A percentile compares a stretch with the other conserved stretches of the same genome.
phyloP scores from a whole-genome alignment of 306 rosid genomes.

The Pyrus pyrifolia region DNA sequence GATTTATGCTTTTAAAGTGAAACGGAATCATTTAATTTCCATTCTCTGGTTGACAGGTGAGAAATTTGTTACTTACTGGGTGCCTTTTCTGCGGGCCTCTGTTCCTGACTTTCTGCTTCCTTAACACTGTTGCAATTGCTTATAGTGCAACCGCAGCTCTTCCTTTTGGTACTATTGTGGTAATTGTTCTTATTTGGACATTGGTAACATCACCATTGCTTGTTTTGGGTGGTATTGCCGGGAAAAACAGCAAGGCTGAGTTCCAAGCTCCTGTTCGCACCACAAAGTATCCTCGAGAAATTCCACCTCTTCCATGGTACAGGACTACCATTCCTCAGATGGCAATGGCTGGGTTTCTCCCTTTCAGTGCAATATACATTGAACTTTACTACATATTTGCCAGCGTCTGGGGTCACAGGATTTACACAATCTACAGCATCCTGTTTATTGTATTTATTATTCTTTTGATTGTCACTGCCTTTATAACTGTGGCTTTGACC shows the following conservation, averaged over 20 bases:
- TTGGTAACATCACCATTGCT: conserved; percentile 90
- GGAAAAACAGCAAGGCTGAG: conserved; percentile 84
- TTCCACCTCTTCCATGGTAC: conserved; percentile 92
- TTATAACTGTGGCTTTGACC: conserved; percentile 95
- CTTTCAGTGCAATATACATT: conserved; percentile 95
- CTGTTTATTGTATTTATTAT: conserved; percentile 88
- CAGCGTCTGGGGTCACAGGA: conserved; percentile 98
- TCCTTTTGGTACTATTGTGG: conserved; percentile 91
- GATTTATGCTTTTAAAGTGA: conserved; percentile 1
- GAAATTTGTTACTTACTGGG: conserved; percentile 85
- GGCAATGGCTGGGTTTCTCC: conserved; percentile 99
- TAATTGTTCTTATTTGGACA: conserved; percentile 91
- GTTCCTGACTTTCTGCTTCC: conserved; percentile 90
- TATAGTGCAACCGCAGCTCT: conserved; percentile 95
- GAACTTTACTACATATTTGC: conserved; percentile 98
- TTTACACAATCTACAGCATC: conserved; percentile 94
- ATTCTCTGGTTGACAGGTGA: conserved; percentile 58
- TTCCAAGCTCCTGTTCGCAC: conserved; percentile 95
- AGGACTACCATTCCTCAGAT: conserved; percentile 87
- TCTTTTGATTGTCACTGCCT: conserved; percentile 94
- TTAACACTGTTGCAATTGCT: conserved; percentile 91
- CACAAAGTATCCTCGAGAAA: conserved; percentile 87
- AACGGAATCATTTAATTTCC: conserved; percentile 6
- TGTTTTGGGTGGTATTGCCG: conserved; percentile 95
- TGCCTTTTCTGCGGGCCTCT: conserved; percentile 97